Conservation (phyloP, 2,329 filamentous ascomycete species). For the Clonostachys solani region DNA sequence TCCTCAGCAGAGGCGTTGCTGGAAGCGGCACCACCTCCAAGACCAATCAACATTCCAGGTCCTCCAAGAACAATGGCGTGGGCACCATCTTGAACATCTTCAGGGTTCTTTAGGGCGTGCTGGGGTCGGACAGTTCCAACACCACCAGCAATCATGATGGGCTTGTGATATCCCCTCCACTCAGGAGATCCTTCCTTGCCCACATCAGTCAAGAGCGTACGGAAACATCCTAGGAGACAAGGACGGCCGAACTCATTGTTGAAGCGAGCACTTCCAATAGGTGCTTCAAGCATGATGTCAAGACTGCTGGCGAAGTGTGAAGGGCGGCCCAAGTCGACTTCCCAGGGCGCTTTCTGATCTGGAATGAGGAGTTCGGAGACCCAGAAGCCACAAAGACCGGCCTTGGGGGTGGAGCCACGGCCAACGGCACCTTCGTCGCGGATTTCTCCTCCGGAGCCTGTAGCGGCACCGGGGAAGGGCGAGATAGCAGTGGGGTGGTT, state of each 20-base stretch:
- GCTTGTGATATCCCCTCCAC: slow-evolving; percentile 91
- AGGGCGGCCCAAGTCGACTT: slow-evolving; percentile 84
- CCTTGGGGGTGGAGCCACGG: slow-evolving; percentile 87
- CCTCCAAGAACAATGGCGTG: slow-evolving; percentile 91
- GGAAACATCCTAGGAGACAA: slow-evolving; percentile 83
- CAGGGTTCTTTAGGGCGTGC: slow-evolving; percentile 80
- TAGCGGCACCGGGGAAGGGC: slow-evolving; percentile 87
- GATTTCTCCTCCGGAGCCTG: slow-evolving; percentile 92
- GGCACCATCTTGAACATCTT: slow-evolving; percentile 79
- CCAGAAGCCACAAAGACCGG: slow-evolving; percentile 87
- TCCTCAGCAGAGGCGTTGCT: slow-evolving; percentile 85
- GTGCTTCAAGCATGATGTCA: slow-evolving; percentile 97
- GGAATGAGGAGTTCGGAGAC: slow-evolving; percentile 93
- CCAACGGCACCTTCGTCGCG: slow-evolving; percentile 94
- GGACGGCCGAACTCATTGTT: slow-evolving; percentile 98
- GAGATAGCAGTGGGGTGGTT: slow-evolving; percentile 97
- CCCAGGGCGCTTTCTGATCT: slow-evolving; percentile 79
- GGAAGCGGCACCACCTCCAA: slow-evolving; percentile 92
- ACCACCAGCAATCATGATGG: slow-evolving; percentile 96
- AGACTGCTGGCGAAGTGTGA: slow-evolving; percentile 89
- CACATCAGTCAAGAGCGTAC: slow-evolving; percentile 71
- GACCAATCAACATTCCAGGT: slow-evolving; percentile 94
- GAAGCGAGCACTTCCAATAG: slow-evolving; percentile 90
- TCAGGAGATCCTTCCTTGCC: slow-evolving; percentile 49
- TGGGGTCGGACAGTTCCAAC: slow-evolving; percentile 88